phyloP scores from a whole-genome alignment of 495 filamentous ascomycete genomes.

The Aspergillus baeticus region DNA sequence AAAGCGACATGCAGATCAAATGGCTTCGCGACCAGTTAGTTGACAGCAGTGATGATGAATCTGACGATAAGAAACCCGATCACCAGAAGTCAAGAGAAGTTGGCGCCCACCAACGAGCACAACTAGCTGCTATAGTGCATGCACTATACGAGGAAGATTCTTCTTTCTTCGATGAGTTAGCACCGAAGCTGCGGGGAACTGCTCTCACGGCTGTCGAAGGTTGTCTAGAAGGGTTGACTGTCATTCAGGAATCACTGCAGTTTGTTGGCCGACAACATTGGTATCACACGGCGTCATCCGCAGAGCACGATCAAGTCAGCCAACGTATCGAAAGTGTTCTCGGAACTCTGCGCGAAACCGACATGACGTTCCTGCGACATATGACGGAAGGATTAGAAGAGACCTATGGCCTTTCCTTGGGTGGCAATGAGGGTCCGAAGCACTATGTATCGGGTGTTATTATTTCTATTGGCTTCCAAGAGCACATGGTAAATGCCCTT shows the following conservation, averaged over 20 bases:
- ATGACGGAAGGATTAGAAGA: constrained; percentile 14
- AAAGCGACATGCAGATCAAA: constrained; percentile 8
- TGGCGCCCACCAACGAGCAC: constrained; percentile 20
- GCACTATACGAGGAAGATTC: constrained; percentile 15
- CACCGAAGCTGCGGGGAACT: constrained; percentile 4
- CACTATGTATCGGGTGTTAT: constrained; percentile 11
- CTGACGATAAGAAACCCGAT: constrained; percentile 3
- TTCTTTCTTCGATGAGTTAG: constrained; percentile 11
- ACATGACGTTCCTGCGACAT: constrained; percentile 13
- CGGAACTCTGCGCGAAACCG: constrained; percentile 4
- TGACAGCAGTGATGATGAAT: neutral
- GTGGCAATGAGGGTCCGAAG: neutral
- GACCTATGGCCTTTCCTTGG: neutral
- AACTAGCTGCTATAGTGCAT: constrained; percentile 16
- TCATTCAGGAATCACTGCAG: constrained; percentile 19
- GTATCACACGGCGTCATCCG: constrained; percentile 12
- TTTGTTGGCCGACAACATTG: constrained; percentile 18
- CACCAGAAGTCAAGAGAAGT: too few relatives aligned
- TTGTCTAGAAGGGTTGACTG: constrained; percentile 13
- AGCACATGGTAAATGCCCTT: constrained; percentile 19
- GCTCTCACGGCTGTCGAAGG: constrained; percentile 14
- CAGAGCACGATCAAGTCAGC: constrained; percentile 11
- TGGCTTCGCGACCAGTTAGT: constrained; percentile 7
- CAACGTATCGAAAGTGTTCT: constrained; percentile 10
- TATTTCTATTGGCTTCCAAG: constrained; percentile 24